A percentile compares a stretch with the other conserved stretches of the same genome.
Conservation (phyloP, 768 basidiomycete genomes). For the Mycena rosella region DNA sequence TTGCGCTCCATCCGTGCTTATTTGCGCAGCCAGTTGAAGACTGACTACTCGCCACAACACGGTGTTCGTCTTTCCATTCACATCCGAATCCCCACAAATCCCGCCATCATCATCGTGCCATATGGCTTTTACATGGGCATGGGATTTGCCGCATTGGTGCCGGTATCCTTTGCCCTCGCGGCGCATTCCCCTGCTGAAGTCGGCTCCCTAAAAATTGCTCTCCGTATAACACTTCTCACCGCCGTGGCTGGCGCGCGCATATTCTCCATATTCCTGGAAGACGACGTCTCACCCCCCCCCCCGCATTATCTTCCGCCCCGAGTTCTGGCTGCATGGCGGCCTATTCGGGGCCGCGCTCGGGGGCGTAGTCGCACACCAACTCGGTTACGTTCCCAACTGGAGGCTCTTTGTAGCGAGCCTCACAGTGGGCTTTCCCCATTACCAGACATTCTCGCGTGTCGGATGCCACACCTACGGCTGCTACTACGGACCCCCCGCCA, state of each 20-base stretch:
- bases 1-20: conserved; percentile 11
- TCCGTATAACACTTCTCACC: conserved; percentile 24
- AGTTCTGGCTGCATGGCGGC: conserved; percentile 38
- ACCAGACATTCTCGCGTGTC: conserved; percentile 37
- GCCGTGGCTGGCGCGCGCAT: conserved; percentile 34
- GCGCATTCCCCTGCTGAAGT: background rate
- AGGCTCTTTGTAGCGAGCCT: conserved; percentile 29
- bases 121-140: conserved; percentile 37
- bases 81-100: conserved; percentile 26
- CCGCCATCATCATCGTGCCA: conserved; percentile 31
- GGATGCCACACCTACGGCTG: too few relatives aligned
- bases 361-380: background rate
- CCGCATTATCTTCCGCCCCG: conserved; percentile 37
- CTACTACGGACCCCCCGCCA: conserved; percentile 20
- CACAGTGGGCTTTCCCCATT: conserved; percentile 35
- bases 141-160: conserved; percentile 32
- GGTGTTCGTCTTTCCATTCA: conserved; percentile 18
- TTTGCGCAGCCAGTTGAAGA: background rate
- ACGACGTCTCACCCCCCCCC: conserved; percentile 29
- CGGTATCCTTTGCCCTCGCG: conserved; percentile 26
- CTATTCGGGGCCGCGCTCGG: conserved; percentile 32
- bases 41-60: conserved; percentile 5
- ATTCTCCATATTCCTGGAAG: conserved; percentile 37
- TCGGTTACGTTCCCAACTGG: conserved; percentile 19
- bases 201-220: background rate